Conservation (phyloP, 805 yeast species). For the Ogataea wickerhamii region DNA sequence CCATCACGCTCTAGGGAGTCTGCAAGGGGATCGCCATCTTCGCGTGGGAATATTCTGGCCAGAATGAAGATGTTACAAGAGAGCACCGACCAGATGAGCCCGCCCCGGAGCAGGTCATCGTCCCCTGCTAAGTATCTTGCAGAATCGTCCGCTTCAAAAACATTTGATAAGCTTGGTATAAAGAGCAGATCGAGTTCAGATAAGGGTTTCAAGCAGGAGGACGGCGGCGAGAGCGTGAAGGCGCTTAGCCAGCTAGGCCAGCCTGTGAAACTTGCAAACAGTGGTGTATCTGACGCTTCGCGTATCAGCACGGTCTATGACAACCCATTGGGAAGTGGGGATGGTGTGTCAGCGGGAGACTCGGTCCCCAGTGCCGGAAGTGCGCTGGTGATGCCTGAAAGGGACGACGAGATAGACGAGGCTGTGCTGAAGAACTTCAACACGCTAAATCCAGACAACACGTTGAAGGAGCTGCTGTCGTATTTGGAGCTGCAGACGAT, state of each 20-base stretch:
- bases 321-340: slow-evolving; percentile 1
- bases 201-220: neutral
- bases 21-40: slow-evolving; percentile 17
- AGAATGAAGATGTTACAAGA: slow-evolving; percentile 28
- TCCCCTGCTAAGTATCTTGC: slow-evolving; percentile 19
- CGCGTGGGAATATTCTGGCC: slow-evolving; percentile 22
- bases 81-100: slow-evolving; percentile 9
- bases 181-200: slow-evolving; percentile 22
- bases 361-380: slow-evolving; percentile 25
- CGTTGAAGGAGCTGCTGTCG: slow-evolving; percentile 74
- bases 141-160: slow-evolving; percentile 16
- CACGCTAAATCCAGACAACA: slow-evolving; percentile 83
- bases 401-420: slow-evolving; percentile 18
- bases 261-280: slow-evolving; percentile 5
- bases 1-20: slow-evolving; percentile 17
- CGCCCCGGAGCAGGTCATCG: slow-evolving; percentile 15
- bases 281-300: neutral
- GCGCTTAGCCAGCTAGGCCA: slow-evolving; percentile 1
- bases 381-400: slow-evolving; percentile 14
- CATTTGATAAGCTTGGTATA: slow-evolving; percentile 31
- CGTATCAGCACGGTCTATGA: neutral
- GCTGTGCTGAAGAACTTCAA: slow-evolving; percentile 75
- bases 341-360: slow-evolving; percentile 7
- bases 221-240: neutral
- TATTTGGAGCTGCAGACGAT: slow-evolving; percentile 93